Conservation (phyloP, 768 basidiomycete genomes). For the Leccinum barrowsii region DNA sequence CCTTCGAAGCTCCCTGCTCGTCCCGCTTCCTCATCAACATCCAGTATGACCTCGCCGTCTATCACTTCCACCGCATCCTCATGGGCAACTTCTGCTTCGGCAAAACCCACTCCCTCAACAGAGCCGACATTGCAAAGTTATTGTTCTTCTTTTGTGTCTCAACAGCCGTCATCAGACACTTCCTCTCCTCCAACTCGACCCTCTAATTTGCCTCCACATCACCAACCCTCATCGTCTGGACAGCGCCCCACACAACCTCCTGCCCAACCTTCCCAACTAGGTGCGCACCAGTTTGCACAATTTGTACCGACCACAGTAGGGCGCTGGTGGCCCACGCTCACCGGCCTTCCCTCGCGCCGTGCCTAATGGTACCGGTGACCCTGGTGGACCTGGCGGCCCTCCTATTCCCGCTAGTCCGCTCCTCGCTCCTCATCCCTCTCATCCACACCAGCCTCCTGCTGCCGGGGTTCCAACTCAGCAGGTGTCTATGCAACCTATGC, state of each 20-base stretch:
- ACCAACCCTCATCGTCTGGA: conserved; percentile 36
- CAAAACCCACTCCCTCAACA: too few relatives aligned
- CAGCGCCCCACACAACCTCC: conserved; percentile 37
- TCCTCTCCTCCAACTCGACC: conserved; percentile 57
- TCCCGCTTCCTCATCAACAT: conserved; percentile 20
- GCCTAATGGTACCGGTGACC: conserved; percentile 57
- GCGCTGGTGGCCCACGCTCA: conserved; percentile 58
- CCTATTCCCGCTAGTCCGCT: conserved; percentile 58
- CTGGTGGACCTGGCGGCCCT: conserved; percentile 53
- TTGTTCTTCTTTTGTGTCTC: conserved; percentile 36
- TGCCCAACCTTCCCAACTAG: conserved; percentile 39
- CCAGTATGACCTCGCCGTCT: conserved; percentile 30
- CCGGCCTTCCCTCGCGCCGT: conserved; percentile 61
- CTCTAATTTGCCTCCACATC: conserved; percentile 49
- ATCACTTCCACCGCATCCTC: conserved; percentile 31
- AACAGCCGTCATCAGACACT: conserved; percentile 47
- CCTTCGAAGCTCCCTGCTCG: conserved; percentile 34
- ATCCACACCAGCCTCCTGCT: conserved; percentile 53
- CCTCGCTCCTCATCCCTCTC: conserved; percentile 46
- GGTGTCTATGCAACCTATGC: conserved; percentile 38
- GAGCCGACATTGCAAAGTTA: conserved; percentile 34
- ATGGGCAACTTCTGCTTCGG: conserved; percentile 29
- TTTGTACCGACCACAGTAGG: conserved; percentile 51
- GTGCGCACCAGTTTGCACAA: conserved; percentile 41
- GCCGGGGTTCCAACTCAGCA: conserved; percentile 47